Base-by-base conservation (phyloP, 169 alveolate species). In the Cryptosporidium canis region DNA sequence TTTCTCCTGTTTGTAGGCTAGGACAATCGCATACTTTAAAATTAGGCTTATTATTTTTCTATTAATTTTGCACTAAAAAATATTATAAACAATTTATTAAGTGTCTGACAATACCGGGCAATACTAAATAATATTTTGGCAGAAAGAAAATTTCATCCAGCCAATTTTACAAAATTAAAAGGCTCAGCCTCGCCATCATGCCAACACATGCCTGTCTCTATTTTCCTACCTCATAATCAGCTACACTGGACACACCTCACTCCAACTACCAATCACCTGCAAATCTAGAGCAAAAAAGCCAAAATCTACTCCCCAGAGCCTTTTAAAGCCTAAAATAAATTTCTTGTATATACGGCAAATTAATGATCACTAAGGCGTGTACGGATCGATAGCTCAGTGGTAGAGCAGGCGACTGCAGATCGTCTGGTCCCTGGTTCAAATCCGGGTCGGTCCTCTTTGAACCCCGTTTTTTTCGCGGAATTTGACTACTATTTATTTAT, bases 351-450 rank as follows among this genome's bases (percentile, higher is more conserved):
- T 14, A 51, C 24, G 18, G 14, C 9, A 51, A 51, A 51, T 51
- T 51, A 51, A 51, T 14, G 24, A 1, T 1, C 9, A 33, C 9
- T 6, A 1, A 8, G 2, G n/a, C 21, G 43, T 41, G 72, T 16
- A 43, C 33, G 85, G 85, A 77, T 77, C 87, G 87, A 77, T 77
- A 77, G 87, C 87, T 77, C 87, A 77, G 87, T 77, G 87, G 87
- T 77, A 77, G 87, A 77, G 87, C 87, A 77, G 87, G 87, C 87
- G 87, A 77, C 87, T 77, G 87, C 87, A 77, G 87, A 77, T 77
- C 87, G 87, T 77, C 87, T 77, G 87, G 87, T 77, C 87, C 87
- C 87, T 77, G 87, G 87, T 77, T 77, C 87, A 77, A 77, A 77
- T 77, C 87, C 87, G 87, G 87, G 87, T 77, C 87, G 87, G 87